These are phyloP conservation scores for Diddensiella caesifluorescens DNA, from an alignment of 805 yeast species.

Conservation along the genomic window DNA sequence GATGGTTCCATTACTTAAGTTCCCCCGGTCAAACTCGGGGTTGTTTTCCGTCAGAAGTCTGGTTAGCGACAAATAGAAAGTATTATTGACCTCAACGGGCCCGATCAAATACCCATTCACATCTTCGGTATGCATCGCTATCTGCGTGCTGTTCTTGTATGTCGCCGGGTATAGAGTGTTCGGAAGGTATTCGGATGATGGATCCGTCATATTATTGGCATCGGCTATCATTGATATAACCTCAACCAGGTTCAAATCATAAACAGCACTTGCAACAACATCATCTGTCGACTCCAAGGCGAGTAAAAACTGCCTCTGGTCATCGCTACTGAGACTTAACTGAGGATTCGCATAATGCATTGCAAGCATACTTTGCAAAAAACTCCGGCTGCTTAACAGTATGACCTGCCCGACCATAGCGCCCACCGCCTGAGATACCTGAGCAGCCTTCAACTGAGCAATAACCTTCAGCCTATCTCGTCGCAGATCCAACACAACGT, in stretches of 20 bases:
- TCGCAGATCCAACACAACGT: conserved; percentile 52
- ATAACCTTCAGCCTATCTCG: conserved; percentile 68
- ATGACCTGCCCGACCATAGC: conserved; percentile 61
- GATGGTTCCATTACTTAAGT: conserved; percentile 7
- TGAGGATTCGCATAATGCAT: conserved; percentile 33
- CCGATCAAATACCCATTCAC: conserved; percentile 19
- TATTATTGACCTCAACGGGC: conserved; percentile 13
- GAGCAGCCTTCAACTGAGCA: conserved; percentile 75
- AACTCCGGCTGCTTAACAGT: conserved; percentile 54
- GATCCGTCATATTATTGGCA: neutral
- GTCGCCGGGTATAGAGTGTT: conserved; percentile 13
- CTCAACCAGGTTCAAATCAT: conserved; percentile 8
- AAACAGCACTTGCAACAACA: conserved; percentile 21
- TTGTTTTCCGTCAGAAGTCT: conserved; percentile 18
- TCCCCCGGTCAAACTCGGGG: conserved; percentile 16
- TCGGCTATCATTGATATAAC: conserved; percentile 6
- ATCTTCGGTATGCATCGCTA: conserved; percentile 3
- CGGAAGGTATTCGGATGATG: conserved; percentile 9
- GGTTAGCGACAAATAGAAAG: conserved; percentile 19
- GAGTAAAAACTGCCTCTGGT: conserved; percentile 14
- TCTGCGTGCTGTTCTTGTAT: conserved; percentile 1
- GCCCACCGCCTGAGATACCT: conserved; percentile 61
- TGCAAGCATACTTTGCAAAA: conserved; percentile 53
- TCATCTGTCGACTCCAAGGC: conserved; percentile 22
- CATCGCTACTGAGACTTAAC: conserved; percentile 7